Evolutionary conservation across 2,329 filamentous ascomycete genomes (phyloP).

Genomic region (Myriosclerotinia duriaeana): DNA sequence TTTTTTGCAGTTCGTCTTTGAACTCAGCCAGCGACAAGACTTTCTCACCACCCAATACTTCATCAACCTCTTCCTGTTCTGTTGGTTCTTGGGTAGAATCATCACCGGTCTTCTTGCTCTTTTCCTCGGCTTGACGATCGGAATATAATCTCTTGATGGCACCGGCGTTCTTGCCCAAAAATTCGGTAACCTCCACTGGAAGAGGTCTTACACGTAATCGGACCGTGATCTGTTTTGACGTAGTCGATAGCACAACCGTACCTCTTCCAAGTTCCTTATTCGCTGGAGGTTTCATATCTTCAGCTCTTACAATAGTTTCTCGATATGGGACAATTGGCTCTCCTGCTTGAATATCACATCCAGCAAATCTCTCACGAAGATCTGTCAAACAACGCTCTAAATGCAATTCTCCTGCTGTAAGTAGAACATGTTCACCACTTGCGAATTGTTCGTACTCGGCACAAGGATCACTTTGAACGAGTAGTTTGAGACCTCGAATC

Average conservation of each 20-base stretch:
- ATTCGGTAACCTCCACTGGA: slow-evolving; percentile 76
- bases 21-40: slow-evolving; percentile 73
- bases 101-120: slow-evolving; percentile 35
- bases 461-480: slow-evolving; percentile 94
- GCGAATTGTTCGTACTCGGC: slow-evolving; percentile 92
- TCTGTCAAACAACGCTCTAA: slow-evolving; percentile 92
- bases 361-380: slow-evolving; percentile 85
- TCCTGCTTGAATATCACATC: slow-evolving; percentile 91
- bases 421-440: slow-evolving; percentile 90
- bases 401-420: slow-evolving; percentile 92
- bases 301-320: slow-evolving; percentile 82
- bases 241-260: slow-evolving; percentile 70
- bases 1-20: slow-evolving; percentile 65
- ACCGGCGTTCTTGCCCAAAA: slow-evolving; percentile 75
- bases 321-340: slow-evolving; percentile 94
- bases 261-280: slow-evolving; percentile 86
- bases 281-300: slow-evolving; percentile 88
- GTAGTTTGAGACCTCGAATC: slow-evolving; percentile 80
- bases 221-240: slow-evolving; percentile 82
- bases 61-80: slow-evolving; percentile 47
- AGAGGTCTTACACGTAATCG: slow-evolving; percentile 76
- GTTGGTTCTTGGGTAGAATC: slow-evolving; percentile 32
- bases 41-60: slow-evolving; percentile 58
- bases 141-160: slow-evolving; percentile 79
- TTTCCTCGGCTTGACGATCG: slow-evolving; percentile 58